Conservation (phyloP, 1,284 basidiomycete genomes). For the Apiotrichum domesticum region DNA sequence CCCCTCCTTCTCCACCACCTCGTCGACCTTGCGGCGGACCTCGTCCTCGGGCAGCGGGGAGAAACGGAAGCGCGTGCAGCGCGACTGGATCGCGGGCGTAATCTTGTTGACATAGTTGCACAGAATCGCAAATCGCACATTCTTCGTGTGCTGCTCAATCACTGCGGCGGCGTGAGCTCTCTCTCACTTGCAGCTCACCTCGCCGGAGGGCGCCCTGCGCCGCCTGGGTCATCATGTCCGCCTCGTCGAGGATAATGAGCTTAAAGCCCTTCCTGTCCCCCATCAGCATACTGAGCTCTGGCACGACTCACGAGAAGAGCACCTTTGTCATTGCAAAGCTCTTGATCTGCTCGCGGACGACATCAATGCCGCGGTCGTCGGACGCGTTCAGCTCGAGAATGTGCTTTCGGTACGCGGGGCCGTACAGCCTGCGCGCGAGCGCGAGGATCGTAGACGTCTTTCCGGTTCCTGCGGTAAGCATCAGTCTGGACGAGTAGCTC, state of each 20-base stretch:
- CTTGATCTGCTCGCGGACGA: constrained; percentile 97
- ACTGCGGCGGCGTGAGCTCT: constrained; percentile 52
- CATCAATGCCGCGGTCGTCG: constrained; percentile 96
- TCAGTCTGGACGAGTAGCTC: background rate
- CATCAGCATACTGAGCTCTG: background rate
- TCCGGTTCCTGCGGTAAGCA: constrained; percentile 59
- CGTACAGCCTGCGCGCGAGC: constrained; percentile 89
- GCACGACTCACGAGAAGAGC: constrained; percentile 52
- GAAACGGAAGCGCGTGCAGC: constrained; percentile 96
- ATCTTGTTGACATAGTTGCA: constrained; percentile 99
- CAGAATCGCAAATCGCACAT: constrained; percentile 98
- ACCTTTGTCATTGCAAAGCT: constrained; percentile 96
- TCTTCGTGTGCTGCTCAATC: constrained; percentile 97
- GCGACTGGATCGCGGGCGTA: constrained; percentile 94
- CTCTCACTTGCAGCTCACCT: no score
- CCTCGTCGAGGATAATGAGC: constrained; percentile 96
- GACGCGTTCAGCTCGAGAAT: constrained; percentile 98
- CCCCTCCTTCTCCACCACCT: constrained; percentile 81
- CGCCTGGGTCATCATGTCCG: constrained; percentile 99
- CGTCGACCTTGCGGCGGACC: constrained; percentile 73
- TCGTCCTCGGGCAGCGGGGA: constrained; percentile 84
- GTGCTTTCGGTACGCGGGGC: constrained; percentile 69
- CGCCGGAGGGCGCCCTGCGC: constrained; percentile 93
- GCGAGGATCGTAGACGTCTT: constrained; percentile 98
- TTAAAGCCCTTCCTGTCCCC: constrained; percentile 77